phyloP scores from a whole-genome alignment of 176 grass and related monocot genomes.

The Paspalum vaginatum region DNA sequence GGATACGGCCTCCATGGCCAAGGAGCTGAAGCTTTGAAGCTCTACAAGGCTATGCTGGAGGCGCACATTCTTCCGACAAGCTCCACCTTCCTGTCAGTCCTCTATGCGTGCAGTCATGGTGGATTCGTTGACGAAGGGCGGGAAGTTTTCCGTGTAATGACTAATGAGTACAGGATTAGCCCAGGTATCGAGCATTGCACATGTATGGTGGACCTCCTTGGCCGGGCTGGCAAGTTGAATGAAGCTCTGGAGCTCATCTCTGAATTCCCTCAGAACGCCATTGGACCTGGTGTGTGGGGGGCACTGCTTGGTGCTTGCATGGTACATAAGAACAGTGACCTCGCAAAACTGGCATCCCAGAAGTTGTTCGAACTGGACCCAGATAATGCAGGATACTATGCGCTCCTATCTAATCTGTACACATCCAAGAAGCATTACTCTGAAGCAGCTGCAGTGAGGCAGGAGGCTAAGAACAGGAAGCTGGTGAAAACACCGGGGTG shows the following conservation, averaged over 20 bases:
- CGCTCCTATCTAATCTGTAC: slow-evolving; percentile 80
- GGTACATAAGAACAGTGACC: slow-evolving; percentile 62
- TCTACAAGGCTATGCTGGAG: slow-evolving; percentile 67
- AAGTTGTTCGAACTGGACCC: slow-evolving; percentile 68
- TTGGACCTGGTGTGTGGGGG: slow-evolving; percentile 78
- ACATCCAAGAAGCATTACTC: slow-evolving; percentile 66
- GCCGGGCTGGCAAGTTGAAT: slow-evolving; percentile 65
- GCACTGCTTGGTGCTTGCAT: slow-evolving; percentile 84
- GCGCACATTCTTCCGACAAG: slow-evolving; percentile 54
- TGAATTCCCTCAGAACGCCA: slow-evolving; percentile 53
- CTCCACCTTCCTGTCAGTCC: slow-evolving; percentile 68
- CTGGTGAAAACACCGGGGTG: slow-evolving; percentile 86
- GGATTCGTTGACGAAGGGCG: slow-evolving; percentile 72
- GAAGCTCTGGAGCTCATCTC: slow-evolving; percentile 73
- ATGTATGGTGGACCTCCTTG: slow-evolving; percentile 92
- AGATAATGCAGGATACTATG: slow-evolving; percentile 60
- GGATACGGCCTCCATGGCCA: slow-evolving; percentile 83
- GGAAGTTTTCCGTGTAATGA: slow-evolving; percentile 61
- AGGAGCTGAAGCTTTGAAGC: slow-evolving; percentile 64
- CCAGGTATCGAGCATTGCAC: slow-evolving; percentile 78
- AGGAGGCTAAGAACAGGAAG: slow-evolving; percentile 54
- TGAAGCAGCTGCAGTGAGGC: slow-evolving; percentile 75
- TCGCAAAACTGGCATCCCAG: slow-evolving; percentile 71
- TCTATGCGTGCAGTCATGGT: slow-evolving; percentile 83
- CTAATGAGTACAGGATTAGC: slow-evolving; percentile 40